Base-by-base conservation (phyloP, 2,329 filamentous ascomycete species). In the Tetracladium maxilliforme region DNA sequence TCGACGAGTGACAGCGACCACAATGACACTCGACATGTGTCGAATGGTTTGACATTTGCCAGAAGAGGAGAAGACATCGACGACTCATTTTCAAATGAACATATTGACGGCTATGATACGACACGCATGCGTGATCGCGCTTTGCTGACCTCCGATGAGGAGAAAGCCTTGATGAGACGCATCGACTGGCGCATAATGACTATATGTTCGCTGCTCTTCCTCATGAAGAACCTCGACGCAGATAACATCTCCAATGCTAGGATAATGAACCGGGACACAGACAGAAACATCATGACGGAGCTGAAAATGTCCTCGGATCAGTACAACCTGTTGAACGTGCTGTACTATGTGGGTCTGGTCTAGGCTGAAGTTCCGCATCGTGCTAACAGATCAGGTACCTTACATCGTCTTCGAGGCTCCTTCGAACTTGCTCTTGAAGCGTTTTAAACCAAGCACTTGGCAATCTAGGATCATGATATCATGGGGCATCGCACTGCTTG, bases 121-220 rank as follows among this genome's bases (percentile, higher is more conserved):
- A 37, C 41, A 6, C 32, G 34, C n/a, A 49, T 48, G 44, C 30
- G 35, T 16, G 45, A 34, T 4, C 37, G 45, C 22, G 39, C 40
- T 10, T 25, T 44, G 6, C 32, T 56, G 8, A 54, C 43, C 4
- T 43, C 44, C 1, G 50, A 48, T 5, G 56, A 61, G 30, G 56
- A 61, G 31, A 58, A 50, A 33, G 56, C 44, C 28, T 34, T 61
- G 8, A 39, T 61, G 22, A 43, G 52, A 10, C 43, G 48, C 8
- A 48, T 58, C 13, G 54, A 59, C 31, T 51, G 44, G 50, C 49
- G 47, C 20, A 37, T 58, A 3, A 53, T 58, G 47, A 45, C 49
- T 1, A 33, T 56, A 15, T 52, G 48, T 18, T 38, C 45, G 14
- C 27, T 50, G 10, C 39, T 48, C 23, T 47, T 39, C 19, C 30